Percentiles rank a stretch among this genome's conserved stretches.
These are phyloP conservation scores for Aschersonia sp. DNA, from an alignment of 2,329 filamentous ascomycete species.

Conservation along the genomic window DNA sequence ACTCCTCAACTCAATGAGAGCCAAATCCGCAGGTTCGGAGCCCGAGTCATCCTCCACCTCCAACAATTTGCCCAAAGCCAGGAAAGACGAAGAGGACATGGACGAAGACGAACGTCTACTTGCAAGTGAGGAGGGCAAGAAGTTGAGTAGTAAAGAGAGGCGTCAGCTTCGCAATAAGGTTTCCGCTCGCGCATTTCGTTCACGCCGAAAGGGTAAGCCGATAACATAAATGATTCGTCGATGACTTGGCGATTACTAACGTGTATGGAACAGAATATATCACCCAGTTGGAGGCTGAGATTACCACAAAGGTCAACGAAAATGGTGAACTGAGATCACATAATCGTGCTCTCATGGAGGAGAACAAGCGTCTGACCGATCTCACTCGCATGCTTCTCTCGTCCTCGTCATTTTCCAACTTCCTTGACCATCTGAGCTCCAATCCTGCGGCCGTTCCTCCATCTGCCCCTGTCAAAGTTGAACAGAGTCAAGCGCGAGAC, in stretches of 20 bases:
- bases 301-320: constrained; percentile 72
- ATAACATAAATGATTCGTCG: too few relatives aligned
- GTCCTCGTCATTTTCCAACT: constrained; percentile 71
- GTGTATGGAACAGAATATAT: constrained; percentile 64
- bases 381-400: constrained; percentile 70
- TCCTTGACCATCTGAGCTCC: constrained; percentile 55
- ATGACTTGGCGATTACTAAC: not conserved
- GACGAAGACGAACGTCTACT: constrained; percentile 90
- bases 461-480: constrained; percentile 19
- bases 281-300: constrained; percentile 79
- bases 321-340: constrained; percentile 65
- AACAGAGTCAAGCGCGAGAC: constrained; percentile 22
- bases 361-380: constrained; percentile 69
- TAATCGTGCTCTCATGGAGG: constrained; percentile 69
- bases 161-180: constrained; percentile 98
- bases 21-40: constrained; percentile 45
- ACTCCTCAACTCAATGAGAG: constrained; percentile 81
- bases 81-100: constrained; percentile 98
- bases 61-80: constrained; percentile 57
- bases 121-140: constrained; percentile 97
- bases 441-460: constrained; percentile 35
- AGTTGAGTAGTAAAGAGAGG: constrained; percentile 94
- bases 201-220: constrained; percentile 82
- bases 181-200: constrained; percentile 92
- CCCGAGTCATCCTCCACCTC: constrained; percentile 30